Percentiles rank a stretch among this genome's conserved stretches.
phyloP scores from a whole-genome alignment of 2,329 filamentous ascomycete genomes.

The Epichloe uncinata region DNA sequence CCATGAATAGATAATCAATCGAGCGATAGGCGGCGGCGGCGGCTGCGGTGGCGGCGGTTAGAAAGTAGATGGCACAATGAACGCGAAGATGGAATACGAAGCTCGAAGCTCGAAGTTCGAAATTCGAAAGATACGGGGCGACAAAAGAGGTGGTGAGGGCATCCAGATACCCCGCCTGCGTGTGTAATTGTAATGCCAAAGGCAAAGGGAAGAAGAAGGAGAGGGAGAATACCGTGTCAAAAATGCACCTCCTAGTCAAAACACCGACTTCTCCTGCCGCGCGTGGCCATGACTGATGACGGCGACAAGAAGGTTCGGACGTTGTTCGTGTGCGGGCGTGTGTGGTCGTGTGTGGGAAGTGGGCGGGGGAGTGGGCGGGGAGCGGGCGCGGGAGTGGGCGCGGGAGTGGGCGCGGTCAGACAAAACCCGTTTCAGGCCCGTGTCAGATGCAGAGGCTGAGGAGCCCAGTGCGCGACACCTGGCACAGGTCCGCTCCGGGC shows the following conservation, averaged over 20 bases:
- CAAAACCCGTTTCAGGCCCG: constrained; percentile 15
- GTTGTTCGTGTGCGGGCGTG: too few relatives aligned
- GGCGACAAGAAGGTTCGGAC: too few relatives aligned
- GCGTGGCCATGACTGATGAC: background rate
- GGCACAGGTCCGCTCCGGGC: constrained; percentile 8
- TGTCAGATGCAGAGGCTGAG: constrained; percentile 5
- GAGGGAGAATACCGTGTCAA: constrained; percentile 4
- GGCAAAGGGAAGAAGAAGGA: background rate
- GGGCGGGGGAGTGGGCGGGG: background rate
- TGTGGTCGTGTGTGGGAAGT: background rate
- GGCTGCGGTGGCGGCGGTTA: too few relatives aligned
- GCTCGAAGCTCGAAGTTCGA: too few relatives aligned
- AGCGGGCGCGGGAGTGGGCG: background rate
- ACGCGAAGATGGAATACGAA: too few relatives aligned
- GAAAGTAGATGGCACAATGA: too few relatives aligned
- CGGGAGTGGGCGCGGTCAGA: background rate
- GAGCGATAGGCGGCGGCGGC: too few relatives aligned
- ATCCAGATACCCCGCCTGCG: background rate
- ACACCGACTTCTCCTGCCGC: too few relatives aligned
- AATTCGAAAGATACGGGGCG: too few relatives aligned
- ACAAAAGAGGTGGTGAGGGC: background rate
- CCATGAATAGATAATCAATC: too few relatives aligned
- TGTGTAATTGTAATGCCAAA: too few relatives aligned
- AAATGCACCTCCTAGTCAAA: too few relatives aligned
- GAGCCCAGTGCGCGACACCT: constrained; percentile 8